A percentile compares a stretch with the other conserved stretches of the same genome.
These are phyloP conservation scores for Magnolia sinica DNA, from an alignment of 164 flowering plant genomes.

Conservation along the genomic window DNA sequence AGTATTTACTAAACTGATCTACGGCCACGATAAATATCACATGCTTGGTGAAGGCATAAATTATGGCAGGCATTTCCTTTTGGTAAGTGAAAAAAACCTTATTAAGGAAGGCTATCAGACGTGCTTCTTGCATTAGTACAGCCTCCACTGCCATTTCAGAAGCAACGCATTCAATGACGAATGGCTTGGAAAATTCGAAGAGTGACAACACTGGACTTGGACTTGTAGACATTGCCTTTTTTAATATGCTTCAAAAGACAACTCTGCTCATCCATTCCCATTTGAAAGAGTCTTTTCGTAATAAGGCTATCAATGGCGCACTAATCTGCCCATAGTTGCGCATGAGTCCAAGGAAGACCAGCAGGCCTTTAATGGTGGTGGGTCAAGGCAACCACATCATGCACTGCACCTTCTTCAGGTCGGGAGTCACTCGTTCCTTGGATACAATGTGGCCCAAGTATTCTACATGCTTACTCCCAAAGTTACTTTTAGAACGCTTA, in stretches of 20 bases:
- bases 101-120: background rate
- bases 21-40: slow-evolving; percentile 1
- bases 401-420: background rate
- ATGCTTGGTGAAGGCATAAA: background rate
- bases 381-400: background rate
- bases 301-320: background rate
- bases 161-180: background rate
- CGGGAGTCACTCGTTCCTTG: background rate
- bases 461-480: background rate
- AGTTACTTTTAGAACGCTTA: background rate
- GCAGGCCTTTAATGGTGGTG: background rate
- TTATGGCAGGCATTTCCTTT: slow-evolving; percentile 8
- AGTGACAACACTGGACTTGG: background rate
- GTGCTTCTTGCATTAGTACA: background rate
- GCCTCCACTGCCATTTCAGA: background rate
- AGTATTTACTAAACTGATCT: slow-evolving; percentile 5
- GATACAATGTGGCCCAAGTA: background rate
- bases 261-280: background rate
- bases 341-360: background rate
- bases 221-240: background rate
- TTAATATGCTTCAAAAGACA: background rate
- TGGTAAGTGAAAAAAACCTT: background rate
- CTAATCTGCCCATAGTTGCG: too few species aligned
- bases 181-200: background rate
- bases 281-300: background rate